Percentiles rank a stretch among this genome's conserved stretches.
Evolutionary conservation across 1,284 basidiomycete genomes (phyloP).

Genomic region (Heterobasidion annosum): DNA sequence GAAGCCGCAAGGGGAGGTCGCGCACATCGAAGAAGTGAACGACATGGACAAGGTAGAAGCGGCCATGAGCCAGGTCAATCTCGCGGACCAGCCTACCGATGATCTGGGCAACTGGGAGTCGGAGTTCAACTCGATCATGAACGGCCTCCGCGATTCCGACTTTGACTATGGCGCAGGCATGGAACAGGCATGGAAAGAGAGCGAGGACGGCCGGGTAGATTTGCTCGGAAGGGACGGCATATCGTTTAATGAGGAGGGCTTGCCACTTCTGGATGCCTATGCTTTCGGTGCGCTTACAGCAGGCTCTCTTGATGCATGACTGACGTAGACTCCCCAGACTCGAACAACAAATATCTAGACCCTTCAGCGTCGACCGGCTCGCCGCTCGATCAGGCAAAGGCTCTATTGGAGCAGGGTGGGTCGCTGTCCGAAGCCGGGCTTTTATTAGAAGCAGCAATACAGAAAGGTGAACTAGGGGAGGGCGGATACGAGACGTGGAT

Average conservation of each 20-base stretch:
- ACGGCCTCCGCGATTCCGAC: constrained; percentile 54
- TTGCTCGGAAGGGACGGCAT: constrained; percentile 19
- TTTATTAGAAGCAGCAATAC: constrained; percentile 83
- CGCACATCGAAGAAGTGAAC: constrained; percentile 32
- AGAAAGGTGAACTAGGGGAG: constrained; percentile 67
- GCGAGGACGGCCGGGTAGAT: constrained; percentile 25
- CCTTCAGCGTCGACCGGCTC: constrained; percentile 42
- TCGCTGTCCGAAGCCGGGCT: constrained; percentile 80
- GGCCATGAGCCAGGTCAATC: too few relatives aligned
- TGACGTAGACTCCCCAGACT: constrained; percentile 26
- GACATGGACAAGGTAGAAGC: constrained; percentile 9
- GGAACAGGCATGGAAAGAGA: constrained; percentile 54
- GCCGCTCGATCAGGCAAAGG: constrained; percentile 61
- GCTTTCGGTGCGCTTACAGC: constrained; percentile 53
- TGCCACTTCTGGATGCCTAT: constrained; percentile 64
- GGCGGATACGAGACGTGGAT: constrained; percentile 91
- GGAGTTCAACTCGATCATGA: constrained; percentile 79
- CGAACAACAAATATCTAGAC: constrained; percentile 64
- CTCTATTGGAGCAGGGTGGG: constrained; percentile 69
- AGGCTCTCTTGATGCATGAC: not conserved
- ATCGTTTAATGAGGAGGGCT: constrained; percentile 62
- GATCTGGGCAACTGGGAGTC: constrained; percentile 84
- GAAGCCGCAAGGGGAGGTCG: constrained; percentile 28
- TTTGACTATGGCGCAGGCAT: constrained; percentile 51
- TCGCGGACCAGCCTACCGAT: constrained; percentile 34